Percentiles rank a stretch among this genome's conserved stretches.
Evolutionary conservation across 495 filamentous ascomycete species (phyloP).

Genomic region (Aspergillus coremiiformis): DNA sequence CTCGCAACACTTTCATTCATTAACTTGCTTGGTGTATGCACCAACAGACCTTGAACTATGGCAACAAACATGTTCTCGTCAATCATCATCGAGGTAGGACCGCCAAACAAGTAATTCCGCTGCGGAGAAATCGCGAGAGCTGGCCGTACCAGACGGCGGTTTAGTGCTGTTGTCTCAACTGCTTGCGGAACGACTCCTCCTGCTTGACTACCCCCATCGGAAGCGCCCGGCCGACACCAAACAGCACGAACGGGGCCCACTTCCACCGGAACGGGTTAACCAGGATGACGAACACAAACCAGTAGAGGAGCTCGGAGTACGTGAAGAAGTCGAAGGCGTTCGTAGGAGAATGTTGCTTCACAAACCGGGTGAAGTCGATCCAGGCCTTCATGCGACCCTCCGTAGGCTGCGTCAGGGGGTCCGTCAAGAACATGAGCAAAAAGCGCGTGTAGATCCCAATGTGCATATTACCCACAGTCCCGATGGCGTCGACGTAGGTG

Average conservation of each 20-base stretch:
- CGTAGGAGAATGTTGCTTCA: constrained; percentile 62
- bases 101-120: too few relatives aligned
- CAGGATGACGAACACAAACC: constrained; percentile 70
- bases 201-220: constrained; percentile 57
- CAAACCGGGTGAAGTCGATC: constrained; percentile 74
- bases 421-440: constrained; percentile 76
- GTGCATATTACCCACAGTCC: constrained; percentile 74
- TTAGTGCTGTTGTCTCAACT: constrained; percentile 25
- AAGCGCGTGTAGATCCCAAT: constrained; percentile 85
- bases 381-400: constrained; percentile 72
- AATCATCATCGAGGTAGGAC: too few relatives aligned
- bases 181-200: constrained; percentile 47
- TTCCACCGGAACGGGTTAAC: constrained; percentile 84
- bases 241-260: constrained; percentile 67
- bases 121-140: too few relatives aligned
- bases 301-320: constrained; percentile 75
- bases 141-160: too few relatives aligned
- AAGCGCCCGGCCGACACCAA: constrained; percentile 59
- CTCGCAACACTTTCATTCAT: too few relatives aligned
- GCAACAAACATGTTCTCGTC: neutral
- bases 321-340: constrained; percentile 83
- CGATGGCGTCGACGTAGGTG: constrained; percentile 77
- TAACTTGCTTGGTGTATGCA: neutral
- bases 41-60: neutral
- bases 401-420: constrained; percentile 64